phyloP scores from a whole-genome alignment of 768 basidiomycete species.

The Hirschioporus abietinus region DNA sequence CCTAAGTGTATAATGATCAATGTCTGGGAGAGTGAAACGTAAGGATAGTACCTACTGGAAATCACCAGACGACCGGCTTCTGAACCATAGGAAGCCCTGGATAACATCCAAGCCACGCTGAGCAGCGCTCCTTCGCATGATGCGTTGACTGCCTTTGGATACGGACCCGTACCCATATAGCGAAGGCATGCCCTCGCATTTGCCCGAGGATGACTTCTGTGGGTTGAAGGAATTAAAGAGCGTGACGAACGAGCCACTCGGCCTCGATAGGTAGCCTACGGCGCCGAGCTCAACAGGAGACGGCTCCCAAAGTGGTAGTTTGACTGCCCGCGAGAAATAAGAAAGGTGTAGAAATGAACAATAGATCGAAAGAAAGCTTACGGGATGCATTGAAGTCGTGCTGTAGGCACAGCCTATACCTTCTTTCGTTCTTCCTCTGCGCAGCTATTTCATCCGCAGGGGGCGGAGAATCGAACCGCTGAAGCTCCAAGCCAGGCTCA shows the following conservation, averaged over 20 bases:
- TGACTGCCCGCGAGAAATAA: constrained; percentile 33
- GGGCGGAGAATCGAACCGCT: constrained; percentile 35
- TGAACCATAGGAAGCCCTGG: constrained; percentile 37
- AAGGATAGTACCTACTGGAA: constrained; percentile 1
- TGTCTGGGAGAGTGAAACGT: background rate
- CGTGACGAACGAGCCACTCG: constrained; percentile 63
- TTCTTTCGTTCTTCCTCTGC: constrained; percentile 52
- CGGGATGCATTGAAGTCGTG: constrained; percentile 68
- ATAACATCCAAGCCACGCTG: constrained; percentile 53
- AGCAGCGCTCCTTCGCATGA: constrained; percentile 54
- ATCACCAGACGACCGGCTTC: background rate
- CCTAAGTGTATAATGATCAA: constrained; percentile 22
- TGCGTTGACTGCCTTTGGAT: constrained; percentile 39
- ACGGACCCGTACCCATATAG: constrained; percentile 63
- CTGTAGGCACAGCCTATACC: constrained; percentile 59
- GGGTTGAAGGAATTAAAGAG: constrained; percentile 67
- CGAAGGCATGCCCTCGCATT: constrained; percentile 46
- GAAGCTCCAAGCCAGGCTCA: constrained; percentile 13
- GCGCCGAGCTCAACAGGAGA: constrained; percentile 57
- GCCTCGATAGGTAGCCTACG: constrained; percentile 69
- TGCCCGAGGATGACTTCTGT: constrained; percentile 36
- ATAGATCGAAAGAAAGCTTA: constrained; percentile 29
- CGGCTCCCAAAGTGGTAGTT: constrained; percentile 69
- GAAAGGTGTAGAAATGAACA: background rate
- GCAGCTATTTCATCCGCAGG: constrained; percentile 32